Conservation (phyloP, 169 alveolate species). For the Eimeria nieschulzi region DNA sequence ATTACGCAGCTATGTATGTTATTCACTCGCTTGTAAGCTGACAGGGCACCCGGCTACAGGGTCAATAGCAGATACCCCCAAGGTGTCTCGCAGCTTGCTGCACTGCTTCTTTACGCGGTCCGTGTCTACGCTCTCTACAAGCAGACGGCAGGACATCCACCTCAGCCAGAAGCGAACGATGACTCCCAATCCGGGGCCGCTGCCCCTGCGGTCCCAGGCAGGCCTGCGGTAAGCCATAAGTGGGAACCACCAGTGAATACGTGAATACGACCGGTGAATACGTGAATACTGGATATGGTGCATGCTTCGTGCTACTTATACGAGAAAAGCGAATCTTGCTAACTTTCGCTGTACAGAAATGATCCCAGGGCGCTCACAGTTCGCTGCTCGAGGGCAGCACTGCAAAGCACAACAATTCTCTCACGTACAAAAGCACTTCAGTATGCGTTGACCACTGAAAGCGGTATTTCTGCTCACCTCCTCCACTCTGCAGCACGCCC, state of each 20-base stretch:
- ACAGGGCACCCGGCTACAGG: background rate
- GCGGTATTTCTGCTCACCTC: slow-evolving; percentile 1
- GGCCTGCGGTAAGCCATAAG: background rate
- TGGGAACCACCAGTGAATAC: too few relatives aligned
- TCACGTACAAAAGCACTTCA: too few relatives aligned
- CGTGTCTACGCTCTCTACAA: slow-evolving; percentile 41
- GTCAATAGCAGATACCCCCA: slow-evolving; percentile 9
- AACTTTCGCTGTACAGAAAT: too few relatives aligned
- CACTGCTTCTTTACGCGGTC: slow-evolving; percentile 42
- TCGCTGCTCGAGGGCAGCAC: too few relatives aligned
- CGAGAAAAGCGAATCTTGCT: too few relatives aligned
- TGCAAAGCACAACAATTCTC: too few relatives aligned
- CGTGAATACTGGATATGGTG: too few relatives aligned
- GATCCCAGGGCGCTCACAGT: too few relatives aligned
- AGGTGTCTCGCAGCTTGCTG: slow-evolving; percentile 13
- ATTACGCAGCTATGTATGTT: background rate
- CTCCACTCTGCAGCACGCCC: slow-evolving; percentile 50
- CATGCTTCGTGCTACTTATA: too few relatives aligned
- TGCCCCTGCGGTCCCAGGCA: background rate
- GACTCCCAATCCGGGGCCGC: background rate
- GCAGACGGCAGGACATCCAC: slow-evolving; percentile 51
- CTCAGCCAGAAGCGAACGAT: slow-evolving; percentile 38
- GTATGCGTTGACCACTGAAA: too few relatives aligned
- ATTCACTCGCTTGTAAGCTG: background rate
- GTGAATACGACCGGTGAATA: too few relatives aligned